phyloP scores from a whole-genome alignment of 441 rosid genomes.

The Euphorbia celastroides region DNA sequence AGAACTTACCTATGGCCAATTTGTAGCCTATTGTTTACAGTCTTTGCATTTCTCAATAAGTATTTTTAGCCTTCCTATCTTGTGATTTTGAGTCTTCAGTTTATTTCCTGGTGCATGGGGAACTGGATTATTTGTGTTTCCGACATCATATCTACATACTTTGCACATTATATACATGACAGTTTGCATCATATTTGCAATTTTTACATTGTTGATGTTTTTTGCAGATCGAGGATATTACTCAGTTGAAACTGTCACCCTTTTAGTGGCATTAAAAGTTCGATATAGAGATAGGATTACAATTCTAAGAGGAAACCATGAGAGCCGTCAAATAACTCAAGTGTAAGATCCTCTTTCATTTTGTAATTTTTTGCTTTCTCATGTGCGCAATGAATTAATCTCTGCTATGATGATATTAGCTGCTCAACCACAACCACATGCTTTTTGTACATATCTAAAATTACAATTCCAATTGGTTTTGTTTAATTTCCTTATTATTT shows the following conservation, averaged over 20 bases:
- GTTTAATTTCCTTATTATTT: neutral
- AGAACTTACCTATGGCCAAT: neutral
- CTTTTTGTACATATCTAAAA: neutral
- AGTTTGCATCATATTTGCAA: neutral
- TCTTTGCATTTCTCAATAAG: neutral
- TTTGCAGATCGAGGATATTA: slow-evolving; percentile 89
- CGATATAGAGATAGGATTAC: slow-evolving; percentile 90
- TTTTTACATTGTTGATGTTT: slow-evolving; percentile 4
- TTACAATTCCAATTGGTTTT: neutral
- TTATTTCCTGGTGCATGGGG: neutral
- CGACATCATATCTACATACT: too few species aligned
- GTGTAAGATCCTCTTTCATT: slow-evolving; percentile 45
- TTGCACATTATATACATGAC: neutral
- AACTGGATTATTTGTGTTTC: neutral
- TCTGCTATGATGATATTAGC: neutral
- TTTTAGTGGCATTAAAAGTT: slow-evolving; percentile 84
- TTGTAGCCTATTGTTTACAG: neutral
- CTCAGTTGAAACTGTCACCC: slow-evolving; percentile 83
- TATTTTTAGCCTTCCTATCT: neutral
- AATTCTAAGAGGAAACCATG: slow-evolving; percentile 79
- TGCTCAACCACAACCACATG: neutral
- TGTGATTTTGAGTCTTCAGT: neutral
- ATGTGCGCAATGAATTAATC: slow-evolving; percentile 1
- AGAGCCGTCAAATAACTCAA: slow-evolving; percentile 91
- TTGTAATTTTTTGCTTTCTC: neutral